Evolutionary conservation across 805 yeast species (phyloP), one percentile per base, ranked within the genome.

Genomic region (Nakazawaea pomicola): DNA sequence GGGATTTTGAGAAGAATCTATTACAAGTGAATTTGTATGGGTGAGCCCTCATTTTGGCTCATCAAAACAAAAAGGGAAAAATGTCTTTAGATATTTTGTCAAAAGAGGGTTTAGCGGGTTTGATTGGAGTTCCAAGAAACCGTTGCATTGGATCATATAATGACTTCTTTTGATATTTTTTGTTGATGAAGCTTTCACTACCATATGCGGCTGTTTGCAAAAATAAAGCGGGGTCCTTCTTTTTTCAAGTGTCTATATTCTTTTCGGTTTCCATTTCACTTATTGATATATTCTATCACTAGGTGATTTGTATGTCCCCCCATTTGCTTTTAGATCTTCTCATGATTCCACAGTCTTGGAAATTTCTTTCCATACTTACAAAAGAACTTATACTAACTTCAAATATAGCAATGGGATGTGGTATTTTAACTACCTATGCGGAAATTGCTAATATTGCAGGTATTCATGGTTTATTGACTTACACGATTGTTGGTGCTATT

Each of bases 401-500:
- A 11, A 11, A 28, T 29, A 14, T 55, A 83, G 93, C 86, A 36
- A 70, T 87, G 81, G 96, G 96, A 38, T 83, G 87, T 62, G 96
- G 96, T 60, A 77, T 88, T 40, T 64, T 90, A 28, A 76, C 93
- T 9, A 84, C 96, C 0, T 90, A 86, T 53, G 80, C 95, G 2
- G 83, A 88, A 60, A 83, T 90, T 48, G 95, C 91, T 3, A 88
- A 88, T 47, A 65, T 80, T 41, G 77, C 91, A 1, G 97, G 97
- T 27, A 67, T 90, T 33, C 95, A 89, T 51, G 96, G 96, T 3
- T 67, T 90, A 36, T 56, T 90, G 42, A 95, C 86, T 7, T 90
- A 90, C 56, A 78, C 89, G 1, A 49, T 87, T 10, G 64, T 83
- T 14, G 93, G 95, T 28, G 82, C 95, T 1, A 59, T 90, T 36